A percentile compares a stretch with the other conserved stretches of the same genome.
Evolutionary conservation across 306 rosid species (phyloP).

Genomic region (Cicer pinnatifidum): DNA sequence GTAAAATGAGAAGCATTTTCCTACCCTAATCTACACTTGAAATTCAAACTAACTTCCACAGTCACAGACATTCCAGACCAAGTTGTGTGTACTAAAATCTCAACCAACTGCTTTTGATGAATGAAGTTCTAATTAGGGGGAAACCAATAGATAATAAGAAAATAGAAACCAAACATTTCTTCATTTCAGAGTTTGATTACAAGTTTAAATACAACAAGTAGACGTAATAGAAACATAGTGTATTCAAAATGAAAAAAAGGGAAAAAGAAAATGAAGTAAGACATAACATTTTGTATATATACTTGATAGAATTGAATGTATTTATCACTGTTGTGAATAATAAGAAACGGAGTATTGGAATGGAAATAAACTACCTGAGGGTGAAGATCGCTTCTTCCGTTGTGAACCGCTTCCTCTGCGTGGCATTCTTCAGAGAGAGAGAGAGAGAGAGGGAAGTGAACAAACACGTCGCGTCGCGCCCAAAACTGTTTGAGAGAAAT

Average conservation of each 20-base stretch:
- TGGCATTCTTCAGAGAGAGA: constrained; percentile 39
- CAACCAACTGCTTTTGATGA: neutral
- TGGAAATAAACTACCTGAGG: constrained; percentile 26
- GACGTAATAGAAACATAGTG: neutral
- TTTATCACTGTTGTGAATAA: neutral
- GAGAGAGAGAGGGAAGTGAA: neutral
- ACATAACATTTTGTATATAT: too few species aligned
- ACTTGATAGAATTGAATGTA: neutral
- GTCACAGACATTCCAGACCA: neutral
- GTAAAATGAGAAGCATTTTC: constrained; percentile 10
- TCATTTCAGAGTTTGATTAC: neutral
- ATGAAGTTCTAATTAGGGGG: neutral
- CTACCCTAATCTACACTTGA: neutral
- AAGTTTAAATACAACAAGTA: neutral
- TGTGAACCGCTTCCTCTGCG: constrained; percentile 42
- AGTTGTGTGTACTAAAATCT: neutral
- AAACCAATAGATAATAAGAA: neutral
- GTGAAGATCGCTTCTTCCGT: constrained; percentile 40
- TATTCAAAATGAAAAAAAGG: neutral
- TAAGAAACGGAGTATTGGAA: constrained; percentile 23
- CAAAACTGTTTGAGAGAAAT: constrained; percentile 37
- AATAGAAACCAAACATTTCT: neutral
- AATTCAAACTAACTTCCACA: constrained; percentile 26
- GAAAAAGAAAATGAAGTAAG: neutral
- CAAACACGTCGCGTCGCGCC: constrained; percentile 40